Percentiles rank a stretch among this genome's conserved stretches.
Conservation (phyloP, 768 basidiomycete species). For the Phylloporus scabripes region DNA sequence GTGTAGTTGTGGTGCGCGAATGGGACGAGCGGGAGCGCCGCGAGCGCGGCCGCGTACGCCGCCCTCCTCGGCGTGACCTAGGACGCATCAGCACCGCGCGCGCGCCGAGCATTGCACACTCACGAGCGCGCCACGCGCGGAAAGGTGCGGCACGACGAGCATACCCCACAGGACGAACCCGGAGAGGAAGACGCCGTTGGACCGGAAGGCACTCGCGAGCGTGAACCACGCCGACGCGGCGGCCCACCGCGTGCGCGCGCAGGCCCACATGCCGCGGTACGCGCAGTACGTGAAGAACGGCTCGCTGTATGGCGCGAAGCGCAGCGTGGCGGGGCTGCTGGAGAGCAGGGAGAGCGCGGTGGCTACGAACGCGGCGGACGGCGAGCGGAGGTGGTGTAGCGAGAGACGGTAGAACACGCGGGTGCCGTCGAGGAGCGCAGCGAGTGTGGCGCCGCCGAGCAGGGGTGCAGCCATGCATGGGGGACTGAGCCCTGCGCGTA, state of each 20-base stretch:
- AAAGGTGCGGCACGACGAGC: conserved; percentile 49
- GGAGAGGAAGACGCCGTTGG: conserved; percentile 71
- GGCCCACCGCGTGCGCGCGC: conserved; percentile 41
- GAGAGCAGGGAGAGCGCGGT: conserved; percentile 69
- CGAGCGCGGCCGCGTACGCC: conserved; percentile 37
- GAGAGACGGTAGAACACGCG: conserved; percentile 55
- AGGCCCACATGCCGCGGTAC: conserved; percentile 45
- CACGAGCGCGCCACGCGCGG: conserved; percentile 28
- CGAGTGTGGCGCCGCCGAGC: conserved; percentile 34
- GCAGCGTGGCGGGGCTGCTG: conserved; percentile 71
- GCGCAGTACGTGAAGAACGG: conserved; percentile 82
- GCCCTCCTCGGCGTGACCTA: conserved; percentile 34
- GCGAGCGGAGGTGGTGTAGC: conserved; percentile 47
- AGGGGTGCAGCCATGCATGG: conserved; percentile 27
- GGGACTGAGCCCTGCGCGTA: not conserved
- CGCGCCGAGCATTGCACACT: conserved; percentile 2
- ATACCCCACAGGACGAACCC: conserved; percentile 78
- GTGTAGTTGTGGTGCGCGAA: conserved; percentile 66
- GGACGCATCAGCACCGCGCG: not conserved
- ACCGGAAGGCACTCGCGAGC: conserved; percentile 60
- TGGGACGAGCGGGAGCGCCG: conserved; percentile 50
- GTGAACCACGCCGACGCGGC: conserved; percentile 57
- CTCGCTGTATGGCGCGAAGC: conserved; percentile 73
- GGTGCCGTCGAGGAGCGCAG: conserved; percentile 39
- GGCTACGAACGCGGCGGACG: conserved; percentile 55